Percentiles rank a stretch among this genome's conserved stretches.
These are phyloP conservation scores for Magnaporthiopsis incrustans DNA, from an alignment of 2,329 filamentous ascomycete genomes.

Conservation along the genomic window DNA sequence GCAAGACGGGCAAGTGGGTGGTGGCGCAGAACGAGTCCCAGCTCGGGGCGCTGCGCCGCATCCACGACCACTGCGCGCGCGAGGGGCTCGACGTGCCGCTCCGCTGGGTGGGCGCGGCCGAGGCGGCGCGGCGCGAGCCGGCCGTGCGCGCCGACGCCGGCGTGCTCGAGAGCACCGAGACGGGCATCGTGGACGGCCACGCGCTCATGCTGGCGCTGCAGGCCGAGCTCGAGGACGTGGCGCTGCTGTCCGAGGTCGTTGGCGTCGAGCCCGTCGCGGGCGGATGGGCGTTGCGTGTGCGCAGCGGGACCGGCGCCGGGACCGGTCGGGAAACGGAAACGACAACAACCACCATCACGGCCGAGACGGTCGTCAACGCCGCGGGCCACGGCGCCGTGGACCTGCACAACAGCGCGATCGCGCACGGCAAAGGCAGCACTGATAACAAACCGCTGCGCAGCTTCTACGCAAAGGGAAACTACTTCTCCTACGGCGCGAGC, in stretches of 20 bases:
- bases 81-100: slow-evolving; percentile 45
- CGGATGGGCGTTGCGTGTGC: slow-evolving; percentile 63
- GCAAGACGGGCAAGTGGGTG: slow-evolving; percentile 85
- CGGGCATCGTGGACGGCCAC: slow-evolving; percentile 87
- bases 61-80: slow-evolving; percentile 36
- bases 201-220: slow-evolving; percentile 73
- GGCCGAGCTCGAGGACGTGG: slow-evolving; percentile 68
- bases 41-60: slow-evolving; percentile 48
- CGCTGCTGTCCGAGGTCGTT: slow-evolving; percentile 60
- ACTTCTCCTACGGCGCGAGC: slow-evolving; percentile 73
- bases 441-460: slow-evolving; percentile 43
- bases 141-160: slow-evolving; percentile 64
- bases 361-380: slow-evolving; percentile 74
- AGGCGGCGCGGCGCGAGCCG: slow-evolving; percentile 62
- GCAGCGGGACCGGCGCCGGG: too few relatives aligned
- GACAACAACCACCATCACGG: slow-evolving; percentile 52
- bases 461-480: slow-evolving; percentile 89
- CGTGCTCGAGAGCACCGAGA: slow-evolving; percentile 75
- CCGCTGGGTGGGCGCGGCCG: slow-evolving; percentile 54
- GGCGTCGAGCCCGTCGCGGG: slow-evolving; percentile 42
- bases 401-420: slow-evolving; percentile 76
- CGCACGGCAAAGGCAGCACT: slow-evolving; percentile 17
- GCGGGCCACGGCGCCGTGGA: slow-evolving; percentile 72
- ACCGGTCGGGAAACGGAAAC: slow-evolving; percentile 26
- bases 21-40: slow-evolving; percentile 75